Conservation (phyloP, 148 eudicot species). For the Simmondsia chinensis region DNA sequence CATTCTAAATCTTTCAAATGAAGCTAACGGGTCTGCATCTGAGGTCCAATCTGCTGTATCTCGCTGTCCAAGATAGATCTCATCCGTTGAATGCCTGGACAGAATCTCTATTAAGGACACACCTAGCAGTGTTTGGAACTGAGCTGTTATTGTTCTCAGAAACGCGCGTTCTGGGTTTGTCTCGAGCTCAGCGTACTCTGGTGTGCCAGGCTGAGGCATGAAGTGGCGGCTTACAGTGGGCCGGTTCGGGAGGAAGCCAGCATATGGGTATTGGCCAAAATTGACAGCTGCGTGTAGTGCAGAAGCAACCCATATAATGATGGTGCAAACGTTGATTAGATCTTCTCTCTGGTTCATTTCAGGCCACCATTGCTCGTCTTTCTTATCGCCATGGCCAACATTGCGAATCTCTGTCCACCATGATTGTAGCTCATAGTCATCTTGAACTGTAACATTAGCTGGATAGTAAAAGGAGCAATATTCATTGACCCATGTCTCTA, state of each 20-base stretch:
- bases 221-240: slow-evolving; percentile 8
- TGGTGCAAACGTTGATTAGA: slow-evolving; percentile 11
- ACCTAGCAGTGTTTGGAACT: slow-evolving; percentile 23
- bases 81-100: slow-evolving; percentile 26
- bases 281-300: slow-evolving; percentile 25
- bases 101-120: slow-evolving; percentile 28
- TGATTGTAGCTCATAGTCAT: slow-evolving; percentile 16
- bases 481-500: slow-evolving; percentile 19
- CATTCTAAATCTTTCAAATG: slow-evolving; percentile 13
- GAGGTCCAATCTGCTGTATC: slow-evolving; percentile 20
- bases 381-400: slow-evolving; percentile 18
- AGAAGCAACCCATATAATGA: slow-evolving; percentile 21
- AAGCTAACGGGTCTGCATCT: slow-evolving; percentile 8
- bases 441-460: not conserved
- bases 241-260: slow-evolving; percentile 16
- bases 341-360: slow-evolving; percentile 7
- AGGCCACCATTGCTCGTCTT: slow-evolving; percentile 28
- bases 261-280: slow-evolving; percentile 19
- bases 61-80: slow-evolving; percentile 28
- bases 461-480: slow-evolving; percentile 19
- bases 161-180: slow-evolving; percentile 10
- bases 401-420: slow-evolving; percentile 20
- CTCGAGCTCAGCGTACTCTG: slow-evolving; percentile 21
- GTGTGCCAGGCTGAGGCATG: slow-evolving; percentile 16
- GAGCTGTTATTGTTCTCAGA: slow-evolving; percentile 27